These are phyloP conservation scores for Schizonepeta tenuifolia DNA, from an alignment of 257 asterid species.

Conservation along the genomic window DNA sequence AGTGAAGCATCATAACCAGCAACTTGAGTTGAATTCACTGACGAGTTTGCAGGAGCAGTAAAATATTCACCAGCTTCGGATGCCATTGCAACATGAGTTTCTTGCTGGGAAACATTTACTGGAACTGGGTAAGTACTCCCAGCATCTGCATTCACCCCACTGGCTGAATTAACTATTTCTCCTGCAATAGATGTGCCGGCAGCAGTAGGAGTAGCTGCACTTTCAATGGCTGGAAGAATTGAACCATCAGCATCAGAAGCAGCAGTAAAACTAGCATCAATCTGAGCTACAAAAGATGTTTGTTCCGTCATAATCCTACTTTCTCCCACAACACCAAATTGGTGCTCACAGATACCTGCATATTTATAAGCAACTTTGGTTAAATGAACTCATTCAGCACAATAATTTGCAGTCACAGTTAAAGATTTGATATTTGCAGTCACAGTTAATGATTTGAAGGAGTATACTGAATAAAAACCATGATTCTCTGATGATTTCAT, in stretches of 20 bases:
- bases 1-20: constrained; percentile 54
- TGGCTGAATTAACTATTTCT: constrained; percentile 29
- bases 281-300: constrained; percentile 35
- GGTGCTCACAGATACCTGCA: constrained; percentile 28
- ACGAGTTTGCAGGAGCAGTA: constrained; percentile 41
- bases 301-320: constrained; percentile 37
- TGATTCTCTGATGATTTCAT: background rate
- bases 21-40: constrained; percentile 47
- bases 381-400: background rate
- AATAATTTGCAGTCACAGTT: background rate
- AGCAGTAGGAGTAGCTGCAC: constrained; percentile 26
- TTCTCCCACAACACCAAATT: constrained; percentile 39
- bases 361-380: constrained; percentile 9
- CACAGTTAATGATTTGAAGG: background rate
- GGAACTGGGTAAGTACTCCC: constrained; percentile 30
- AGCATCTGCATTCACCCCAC: constrained; percentile 32
- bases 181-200: constrained; percentile 11
- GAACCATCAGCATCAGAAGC: constrained; percentile 41
- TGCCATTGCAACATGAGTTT: constrained; percentile 32
- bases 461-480: background rate
- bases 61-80: constrained; percentile 43
- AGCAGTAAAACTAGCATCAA: constrained; percentile 33
- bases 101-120: constrained; percentile 45
- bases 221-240: constrained; percentile 34
- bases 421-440: background rate